Evolutionary conservation across 228 moss, liverwort and hornwort genomes (phyloP).

Genomic region (Sphagnum magellanicum): DNA sequence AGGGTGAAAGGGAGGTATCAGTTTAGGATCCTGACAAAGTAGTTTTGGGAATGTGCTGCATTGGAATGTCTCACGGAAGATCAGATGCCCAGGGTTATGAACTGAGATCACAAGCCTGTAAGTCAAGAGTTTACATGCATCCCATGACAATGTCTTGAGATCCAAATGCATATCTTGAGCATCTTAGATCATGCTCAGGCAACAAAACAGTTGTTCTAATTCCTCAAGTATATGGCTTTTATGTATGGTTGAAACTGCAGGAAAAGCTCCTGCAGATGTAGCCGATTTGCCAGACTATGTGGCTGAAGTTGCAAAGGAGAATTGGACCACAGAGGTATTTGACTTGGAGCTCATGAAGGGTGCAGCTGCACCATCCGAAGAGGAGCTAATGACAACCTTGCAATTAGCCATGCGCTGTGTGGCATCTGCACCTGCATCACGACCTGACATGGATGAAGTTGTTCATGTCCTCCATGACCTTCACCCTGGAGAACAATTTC

Average conservation of each 20-base stretch:
- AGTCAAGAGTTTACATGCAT: too few relatives aligned
- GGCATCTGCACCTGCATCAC: conserved; percentile 47
- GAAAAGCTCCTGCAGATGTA: conserved; percentile 78
- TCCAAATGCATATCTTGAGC: too few relatives aligned
- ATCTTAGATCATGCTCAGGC: too few relatives aligned
- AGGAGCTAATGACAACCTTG: conserved; percentile 80
- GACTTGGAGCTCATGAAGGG: conserved; percentile 90
- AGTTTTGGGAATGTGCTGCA: too few relatives aligned
- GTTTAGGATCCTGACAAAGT: too few relatives aligned
- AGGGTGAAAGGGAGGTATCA: too few relatives aligned
- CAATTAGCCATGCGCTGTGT: conserved; percentile 95
- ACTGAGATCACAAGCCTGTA: too few relatives aligned
- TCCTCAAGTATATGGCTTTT: too few relatives aligned
- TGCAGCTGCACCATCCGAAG: conserved; percentile 68
- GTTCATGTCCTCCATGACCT: conserved; percentile 71
- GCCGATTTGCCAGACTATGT: conserved; percentile 87
- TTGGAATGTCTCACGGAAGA: too few relatives aligned
- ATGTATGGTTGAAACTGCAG: conserved; percentile 6
- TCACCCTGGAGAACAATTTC: conserved; percentile 29
- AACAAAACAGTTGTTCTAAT: too few relatives aligned
- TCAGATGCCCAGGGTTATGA: too few relatives aligned
- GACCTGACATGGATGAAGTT: conserved; percentile 82
- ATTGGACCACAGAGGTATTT: conserved; percentile 96
- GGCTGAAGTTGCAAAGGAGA: conserved; percentile 83
- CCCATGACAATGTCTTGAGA: too few relatives aligned